phyloP scores from a whole-genome alignment of 2,329 filamentous ascomycete species.

The Exophiala bonariae region DNA sequence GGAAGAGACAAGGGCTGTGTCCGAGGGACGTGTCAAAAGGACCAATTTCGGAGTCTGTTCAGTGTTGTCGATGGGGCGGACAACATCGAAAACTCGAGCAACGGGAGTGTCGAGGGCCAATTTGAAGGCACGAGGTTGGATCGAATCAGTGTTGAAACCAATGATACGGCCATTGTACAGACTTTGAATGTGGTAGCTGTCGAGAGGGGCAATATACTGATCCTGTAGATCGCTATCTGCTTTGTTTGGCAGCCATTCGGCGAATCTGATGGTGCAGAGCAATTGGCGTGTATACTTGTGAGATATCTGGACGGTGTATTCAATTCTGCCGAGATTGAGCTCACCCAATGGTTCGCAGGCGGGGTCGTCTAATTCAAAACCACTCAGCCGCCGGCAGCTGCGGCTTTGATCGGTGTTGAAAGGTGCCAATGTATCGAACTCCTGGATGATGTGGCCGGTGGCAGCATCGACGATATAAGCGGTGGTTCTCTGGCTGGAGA shows the following conservation, averaged over 20 bases:
- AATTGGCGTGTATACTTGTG: slow-evolving; percentile 69
- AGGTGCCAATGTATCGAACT: slow-evolving; percentile 61
- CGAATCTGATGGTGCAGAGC: slow-evolving; percentile 87
- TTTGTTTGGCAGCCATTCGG: slow-evolving; percentile 93
- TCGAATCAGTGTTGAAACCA: slow-evolving; percentile 69
- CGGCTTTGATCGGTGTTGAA: slow-evolving; percentile 44
- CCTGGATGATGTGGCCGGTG: slow-evolving; percentile 78
- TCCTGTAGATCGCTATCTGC: slow-evolving; percentile 82
- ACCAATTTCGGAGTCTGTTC: slow-evolving; percentile 70
- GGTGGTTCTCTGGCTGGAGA: slow-evolving; percentile 85
- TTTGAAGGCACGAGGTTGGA: slow-evolving; percentile 52
- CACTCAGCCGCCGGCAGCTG: slow-evolving; percentile 72
- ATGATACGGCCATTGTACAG: slow-evolving; percentile 82
- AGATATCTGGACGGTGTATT: slow-evolving; percentile 87
- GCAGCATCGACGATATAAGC: slow-evolving; percentile 86
- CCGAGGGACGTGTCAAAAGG: slow-evolving; percentile 79
- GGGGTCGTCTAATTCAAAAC: slow-evolving; percentile 58
- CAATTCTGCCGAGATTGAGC: slow-evolving; percentile 78
- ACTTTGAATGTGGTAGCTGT: slow-evolving; percentile 86
- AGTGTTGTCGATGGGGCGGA: slow-evolving; percentile 67
- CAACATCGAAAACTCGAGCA: slow-evolving; percentile 84
- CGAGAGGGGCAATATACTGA: slow-evolving; percentile 77
- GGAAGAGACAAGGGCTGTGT: slow-evolving; percentile 47
- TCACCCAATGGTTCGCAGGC: slow-evolving; percentile 81
- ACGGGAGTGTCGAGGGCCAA: slow-evolving; percentile 75